These are phyloP conservation scores for Acacia acuminata DNA, from an alignment of 306 rosid genomes.

Conservation along the genomic window DNA sequence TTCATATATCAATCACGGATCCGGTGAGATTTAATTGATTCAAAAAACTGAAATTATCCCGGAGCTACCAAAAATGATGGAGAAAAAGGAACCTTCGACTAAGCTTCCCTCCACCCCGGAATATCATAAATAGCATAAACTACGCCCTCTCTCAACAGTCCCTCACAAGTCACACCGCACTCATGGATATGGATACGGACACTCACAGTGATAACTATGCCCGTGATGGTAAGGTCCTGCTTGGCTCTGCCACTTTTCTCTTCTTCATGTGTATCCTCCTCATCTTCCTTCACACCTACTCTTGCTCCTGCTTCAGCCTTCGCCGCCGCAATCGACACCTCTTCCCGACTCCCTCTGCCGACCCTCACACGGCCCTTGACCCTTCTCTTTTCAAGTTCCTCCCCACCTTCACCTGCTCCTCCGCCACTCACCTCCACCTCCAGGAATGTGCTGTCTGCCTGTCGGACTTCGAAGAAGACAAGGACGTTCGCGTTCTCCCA, in stretches of 20 bases:
- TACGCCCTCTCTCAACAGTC: not conserved
- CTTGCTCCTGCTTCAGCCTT: conserved; percentile 23
- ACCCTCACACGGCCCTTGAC: conserved; percentile 18
- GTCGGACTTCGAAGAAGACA: no score
- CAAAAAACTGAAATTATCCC: not conserved
- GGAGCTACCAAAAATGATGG: not conserved
- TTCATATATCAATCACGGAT: not conserved
- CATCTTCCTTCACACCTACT: conserved; percentile 36
- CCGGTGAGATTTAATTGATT: not conserved
- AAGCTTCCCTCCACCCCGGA: not conserved
- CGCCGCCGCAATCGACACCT: not conserved
- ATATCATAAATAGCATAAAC: not conserved
- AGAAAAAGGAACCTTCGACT: conserved; percentile 21
- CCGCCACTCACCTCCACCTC: no score
- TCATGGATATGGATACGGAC: conserved; percentile 16
- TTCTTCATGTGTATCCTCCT: conserved; percentile 33
- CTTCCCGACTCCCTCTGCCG: not conserved
- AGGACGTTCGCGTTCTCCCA: no score
- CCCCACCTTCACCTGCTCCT: conserved; percentile 34
- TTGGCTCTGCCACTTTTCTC: conserved; percentile 47
- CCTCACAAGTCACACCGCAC: not conserved
- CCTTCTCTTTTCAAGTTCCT: conserved; percentile 37
- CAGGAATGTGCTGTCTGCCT: no score
- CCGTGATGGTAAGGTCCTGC: conserved; percentile 49
- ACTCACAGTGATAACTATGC: conserved; percentile 30